phyloP scores from a whole-genome alignment of 2,329 filamentous ascomycete species.

The Fusarium sp. region DNA sequence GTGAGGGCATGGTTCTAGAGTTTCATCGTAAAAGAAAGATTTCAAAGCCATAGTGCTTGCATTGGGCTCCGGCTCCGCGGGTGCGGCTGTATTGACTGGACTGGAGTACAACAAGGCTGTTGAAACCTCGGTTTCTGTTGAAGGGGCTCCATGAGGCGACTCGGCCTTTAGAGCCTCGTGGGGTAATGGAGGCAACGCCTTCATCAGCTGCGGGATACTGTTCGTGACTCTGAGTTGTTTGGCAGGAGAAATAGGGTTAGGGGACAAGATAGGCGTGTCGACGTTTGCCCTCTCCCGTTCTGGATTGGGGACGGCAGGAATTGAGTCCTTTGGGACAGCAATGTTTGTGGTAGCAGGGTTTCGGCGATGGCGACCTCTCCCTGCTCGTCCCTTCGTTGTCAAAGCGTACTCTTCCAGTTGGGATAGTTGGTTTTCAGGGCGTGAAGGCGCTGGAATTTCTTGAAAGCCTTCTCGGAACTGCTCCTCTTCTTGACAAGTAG shows the following conservation, averaged over 20 bases:
- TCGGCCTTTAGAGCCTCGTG: slow-evolving; percentile 32
- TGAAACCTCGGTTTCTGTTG: slow-evolving; percentile 10
- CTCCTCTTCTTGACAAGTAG: background rate
- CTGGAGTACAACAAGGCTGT: slow-evolving; percentile 20
- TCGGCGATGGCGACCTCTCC: slow-evolving; percentile 38
- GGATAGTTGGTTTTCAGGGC: background rate
- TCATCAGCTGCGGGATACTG: slow-evolving; percentile 64
- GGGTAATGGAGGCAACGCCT: slow-evolving; percentile 60
- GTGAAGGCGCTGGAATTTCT: background rate
- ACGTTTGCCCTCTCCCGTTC: slow-evolving; percentile 7
- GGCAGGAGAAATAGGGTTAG: slow-evolving; percentile 60
- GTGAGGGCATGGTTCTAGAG: background rate
- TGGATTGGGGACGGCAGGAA: background rate
- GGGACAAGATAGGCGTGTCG: slow-evolving; percentile 52
- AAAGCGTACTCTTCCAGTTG: background rate
- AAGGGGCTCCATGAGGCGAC: background rate
- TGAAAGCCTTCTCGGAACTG: background rate
- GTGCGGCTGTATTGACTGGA: slow-evolving; percentile 13
- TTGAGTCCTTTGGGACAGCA: slow-evolving; percentile 11
- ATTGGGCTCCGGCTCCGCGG: background rate
- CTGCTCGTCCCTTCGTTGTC: background rate
- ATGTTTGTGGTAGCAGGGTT: slow-evolving; percentile 41
- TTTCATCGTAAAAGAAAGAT: background rate
- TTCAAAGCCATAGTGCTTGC: background rate
- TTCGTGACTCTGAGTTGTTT: slow-evolving; percentile 58